phyloP scores from a whole-genome alignment of 2,329 filamentous ascomycete species.

The Ilyonectria sp. region DNA sequence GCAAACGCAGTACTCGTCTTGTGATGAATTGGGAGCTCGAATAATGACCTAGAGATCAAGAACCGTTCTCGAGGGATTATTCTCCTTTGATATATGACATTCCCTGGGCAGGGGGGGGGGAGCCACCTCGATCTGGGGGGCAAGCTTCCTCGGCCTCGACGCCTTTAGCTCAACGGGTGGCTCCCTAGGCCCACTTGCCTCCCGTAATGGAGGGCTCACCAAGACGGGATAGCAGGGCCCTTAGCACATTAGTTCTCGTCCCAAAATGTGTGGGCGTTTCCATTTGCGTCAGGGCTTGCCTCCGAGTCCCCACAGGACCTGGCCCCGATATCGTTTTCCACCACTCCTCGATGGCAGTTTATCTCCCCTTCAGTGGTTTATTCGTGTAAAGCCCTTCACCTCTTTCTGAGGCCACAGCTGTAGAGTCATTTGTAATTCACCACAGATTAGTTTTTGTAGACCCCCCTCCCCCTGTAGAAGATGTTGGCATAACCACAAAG shows the following conservation, averaged over 20 bases:
- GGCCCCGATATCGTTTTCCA: too few relatives aligned
- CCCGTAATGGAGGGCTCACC: neutral
- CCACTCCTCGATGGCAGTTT: too few relatives aligned
- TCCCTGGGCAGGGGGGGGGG: neutral
- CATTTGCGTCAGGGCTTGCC: neutral
- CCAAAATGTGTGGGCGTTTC: slow-evolving; percentile 1
- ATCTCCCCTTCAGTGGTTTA: too few relatives aligned
- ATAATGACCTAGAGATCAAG: neutral
- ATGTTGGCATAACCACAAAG: neutral
- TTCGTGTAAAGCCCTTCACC: too few relatives aligned
- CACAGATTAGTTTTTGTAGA: too few relatives aligned
- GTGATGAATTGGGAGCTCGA: neutral
- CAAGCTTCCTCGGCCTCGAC: neutral
- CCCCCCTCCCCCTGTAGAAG: too few relatives aligned
- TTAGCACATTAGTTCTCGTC: neutral
- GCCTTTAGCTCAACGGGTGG: neutral
- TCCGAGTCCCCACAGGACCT: neutral
- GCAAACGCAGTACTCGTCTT: neutral
- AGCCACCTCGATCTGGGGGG: neutral
- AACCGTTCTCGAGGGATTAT: neutral
- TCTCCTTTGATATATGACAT: neutral
- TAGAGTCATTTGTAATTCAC: too few relatives aligned
- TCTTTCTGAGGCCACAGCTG: too few relatives aligned
- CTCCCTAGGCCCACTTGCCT: neutral
- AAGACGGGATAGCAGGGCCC: neutral